Percentiles rank a stretch among this genome's conserved stretches.
Evolutionary conservation across 495 filamentous ascomycete genomes (phyloP).

Genomic region (Cetradonia linearis): DNA sequence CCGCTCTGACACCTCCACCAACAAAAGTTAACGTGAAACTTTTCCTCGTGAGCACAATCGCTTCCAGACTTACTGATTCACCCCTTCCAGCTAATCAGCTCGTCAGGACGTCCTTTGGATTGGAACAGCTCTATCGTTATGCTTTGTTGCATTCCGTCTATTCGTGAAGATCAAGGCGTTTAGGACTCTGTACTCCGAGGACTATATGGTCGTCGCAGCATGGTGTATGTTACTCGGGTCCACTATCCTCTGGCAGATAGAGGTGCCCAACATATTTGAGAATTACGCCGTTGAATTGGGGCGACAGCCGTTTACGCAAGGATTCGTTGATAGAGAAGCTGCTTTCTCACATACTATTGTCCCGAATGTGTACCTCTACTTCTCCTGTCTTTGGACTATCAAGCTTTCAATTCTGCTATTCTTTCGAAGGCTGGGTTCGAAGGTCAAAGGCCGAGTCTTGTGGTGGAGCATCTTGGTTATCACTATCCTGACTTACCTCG

Average conservation of each 20-base stretch:
- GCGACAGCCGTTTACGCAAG: background rate
- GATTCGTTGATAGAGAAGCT: background rate
- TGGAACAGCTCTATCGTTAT: constrained; percentile 22
- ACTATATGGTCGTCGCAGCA: constrained; percentile 22
- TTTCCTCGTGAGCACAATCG: too few relatives aligned
- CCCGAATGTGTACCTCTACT: constrained; percentile 14
- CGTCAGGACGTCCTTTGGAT: constrained; percentile 16
- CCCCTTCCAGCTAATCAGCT: too few relatives aligned
- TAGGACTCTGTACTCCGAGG: constrained; percentile 23
- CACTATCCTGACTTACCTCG: constrained; percentile 19
- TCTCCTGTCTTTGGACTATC: constrained; percentile 21
- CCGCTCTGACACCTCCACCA: too few relatives aligned
- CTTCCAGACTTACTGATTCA: too few relatives aligned
- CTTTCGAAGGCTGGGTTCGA: constrained; percentile 24
- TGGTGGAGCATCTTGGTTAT: constrained; percentile 24
- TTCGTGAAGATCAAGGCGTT: constrained; percentile 23
- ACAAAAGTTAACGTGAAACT: too few relatives aligned
- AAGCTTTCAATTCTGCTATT: constrained; percentile 23
- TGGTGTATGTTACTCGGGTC: constrained; percentile 24
- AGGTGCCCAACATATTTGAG: background rate
- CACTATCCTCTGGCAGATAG: constrained; percentile 24
- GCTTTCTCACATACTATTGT: background rate
- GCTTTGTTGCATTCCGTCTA: constrained; percentile 24
- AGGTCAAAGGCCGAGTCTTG: constrained; percentile 17
- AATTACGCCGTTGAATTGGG: constrained; percentile 5